These are phyloP conservation scores for Russula olivacea DNA, from an alignment of 768 basidiomycete genomes.

Conservation along the genomic window DNA sequence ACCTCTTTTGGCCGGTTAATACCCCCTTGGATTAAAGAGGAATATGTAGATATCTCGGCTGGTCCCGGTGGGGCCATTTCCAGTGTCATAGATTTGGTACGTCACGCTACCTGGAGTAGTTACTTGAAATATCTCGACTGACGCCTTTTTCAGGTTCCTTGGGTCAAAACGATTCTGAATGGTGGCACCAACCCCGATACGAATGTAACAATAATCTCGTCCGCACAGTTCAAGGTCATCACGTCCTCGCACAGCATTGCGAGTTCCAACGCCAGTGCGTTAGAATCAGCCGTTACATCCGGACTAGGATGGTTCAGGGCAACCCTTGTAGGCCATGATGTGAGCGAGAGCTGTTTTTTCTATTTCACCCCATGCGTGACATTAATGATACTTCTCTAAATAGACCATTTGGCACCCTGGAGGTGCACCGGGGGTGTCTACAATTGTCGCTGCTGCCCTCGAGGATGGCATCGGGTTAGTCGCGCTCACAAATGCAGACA, in stretches of 20 bases:
- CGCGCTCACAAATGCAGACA: slow-evolving; percentile 27
- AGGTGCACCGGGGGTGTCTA: slow-evolving; percentile 33
- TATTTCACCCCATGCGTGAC: not conserved
- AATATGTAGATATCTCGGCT: slow-evolving; percentile 29
- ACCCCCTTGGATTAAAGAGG: slow-evolving; percentile 31
- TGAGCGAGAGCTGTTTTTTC: slow-evolving; percentile 23
- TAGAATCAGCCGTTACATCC: slow-evolving; percentile 32
- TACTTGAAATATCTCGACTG: not conserved
- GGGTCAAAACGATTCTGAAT: slow-evolving; percentile 36
- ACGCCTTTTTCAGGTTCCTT: slow-evolving; percentile 32
- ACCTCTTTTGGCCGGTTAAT: slow-evolving; percentile 32
- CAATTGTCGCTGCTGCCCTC: slow-evolving; percentile 34
- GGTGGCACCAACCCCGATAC: slow-evolving; percentile 31
- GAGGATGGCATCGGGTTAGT: slow-evolving; percentile 35
- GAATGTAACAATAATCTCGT: slow-evolving; percentile 34
- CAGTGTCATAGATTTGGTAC: slow-evolving; percentile 39
- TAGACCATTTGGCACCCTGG: slow-evolving; percentile 35
- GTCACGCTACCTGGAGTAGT: slow-evolving; percentile 11
- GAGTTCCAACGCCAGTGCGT: slow-evolving; percentile 1
- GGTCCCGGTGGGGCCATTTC: slow-evolving; percentile 43
- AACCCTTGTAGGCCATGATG: slow-evolving; percentile 40
- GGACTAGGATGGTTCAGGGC: slow-evolving; percentile 41
- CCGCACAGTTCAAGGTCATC: slow-evolving; percentile 28
- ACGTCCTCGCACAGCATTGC: slow-evolving; percentile 33
- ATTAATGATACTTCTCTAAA: not conserved